Base-by-base conservation (phyloP, 2,329 filamentous ascomycete genomes). In the Hypoxylon rubiginosum region DNA sequence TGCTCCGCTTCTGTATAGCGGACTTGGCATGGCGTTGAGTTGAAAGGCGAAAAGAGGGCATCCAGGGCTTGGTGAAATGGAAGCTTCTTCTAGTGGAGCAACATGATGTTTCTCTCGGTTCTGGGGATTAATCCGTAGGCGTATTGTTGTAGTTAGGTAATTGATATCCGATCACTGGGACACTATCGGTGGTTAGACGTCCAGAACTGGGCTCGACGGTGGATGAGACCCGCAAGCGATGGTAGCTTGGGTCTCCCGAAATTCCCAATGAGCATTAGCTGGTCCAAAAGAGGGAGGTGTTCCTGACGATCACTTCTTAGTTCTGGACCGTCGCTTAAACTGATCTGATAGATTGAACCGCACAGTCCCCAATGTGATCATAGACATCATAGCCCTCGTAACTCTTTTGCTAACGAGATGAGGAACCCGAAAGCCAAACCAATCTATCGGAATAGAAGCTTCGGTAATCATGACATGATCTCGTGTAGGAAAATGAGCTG, bases 391-490 rank as follows among this genome's bases (percentile, higher is more conserved):
- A 50, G 41, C 17, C 21, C 19, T 57, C 46, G 32, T 59, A 58
- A 28, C 30, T 36, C 39, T 46, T 59, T 41, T 58, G 49, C 68
- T 63, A 67, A 66, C 58, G 67, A 70, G 57, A 70, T 68, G 64
- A 70, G 54, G 45, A 67, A 61, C 17, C 53, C 52, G 59, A 53
- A 24, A 59, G 54, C 24, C 57, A 48, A 63, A 58, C 64, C 56
- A 64, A 43, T 58, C 41, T 49, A 53, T 66, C 56, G 41, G 58
- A 54, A 58, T 58, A n/a, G 45, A 10, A 41, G 41, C 41, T 49
- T 19, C 55, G 9, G 57, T 28, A n/a, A 58, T 59, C 45, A 41
- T 55, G 57, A 54, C 48, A 26, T 43, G 15, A 45, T 49, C 57
- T 63, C 64, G 64, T 60, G 52, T 55, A 32, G 15, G 56, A 63